phyloP scores from a whole-genome alignment of 2,329 filamentous ascomycete genomes.

The Trichoderma guizhouense region DNA sequence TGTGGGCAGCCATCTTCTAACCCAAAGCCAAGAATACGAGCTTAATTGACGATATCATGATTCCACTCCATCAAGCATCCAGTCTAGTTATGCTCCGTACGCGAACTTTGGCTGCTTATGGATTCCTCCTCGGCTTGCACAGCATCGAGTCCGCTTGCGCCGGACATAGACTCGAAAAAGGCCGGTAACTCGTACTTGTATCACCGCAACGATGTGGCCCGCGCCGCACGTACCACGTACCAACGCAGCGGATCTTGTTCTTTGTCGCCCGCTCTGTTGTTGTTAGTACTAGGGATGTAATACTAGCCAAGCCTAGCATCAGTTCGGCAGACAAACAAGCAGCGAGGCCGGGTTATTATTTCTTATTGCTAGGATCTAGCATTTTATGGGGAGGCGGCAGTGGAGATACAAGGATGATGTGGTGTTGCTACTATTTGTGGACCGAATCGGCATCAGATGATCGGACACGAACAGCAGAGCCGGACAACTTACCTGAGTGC shows the following conservation, averaged over 20 bases:
- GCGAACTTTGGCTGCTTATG: neutral
- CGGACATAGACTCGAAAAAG: neutral
- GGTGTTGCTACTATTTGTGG: slow-evolving; percentile 2
- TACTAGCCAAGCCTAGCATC: no score
- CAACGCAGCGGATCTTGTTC: neutral
- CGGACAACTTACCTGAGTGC: neutral
- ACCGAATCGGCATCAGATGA: slow-evolving; percentile 16
- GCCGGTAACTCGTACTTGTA: neutral
- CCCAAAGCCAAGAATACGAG: slow-evolving; percentile 11
- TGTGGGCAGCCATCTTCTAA: slow-evolving; percentile 2
- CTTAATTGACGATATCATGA: neutral
- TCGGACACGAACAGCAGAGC: slow-evolving; percentile 15
- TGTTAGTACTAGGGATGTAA: neutral
- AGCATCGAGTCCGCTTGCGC: neutral
- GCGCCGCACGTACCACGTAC: neutral
- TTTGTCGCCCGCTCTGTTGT: neutral
- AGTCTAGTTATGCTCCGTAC: neutral
- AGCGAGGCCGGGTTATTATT: neutral
- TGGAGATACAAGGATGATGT: neutral
- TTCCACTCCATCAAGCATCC: neutral
- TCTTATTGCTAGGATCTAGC: neutral
- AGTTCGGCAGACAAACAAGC: neutral
- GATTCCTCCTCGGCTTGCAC: neutral
- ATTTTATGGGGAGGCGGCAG: neutral
- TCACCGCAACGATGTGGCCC: neutral